Conservation (phyloP, 257 asterid species). For the Thymus mandschuricus region DNA sequence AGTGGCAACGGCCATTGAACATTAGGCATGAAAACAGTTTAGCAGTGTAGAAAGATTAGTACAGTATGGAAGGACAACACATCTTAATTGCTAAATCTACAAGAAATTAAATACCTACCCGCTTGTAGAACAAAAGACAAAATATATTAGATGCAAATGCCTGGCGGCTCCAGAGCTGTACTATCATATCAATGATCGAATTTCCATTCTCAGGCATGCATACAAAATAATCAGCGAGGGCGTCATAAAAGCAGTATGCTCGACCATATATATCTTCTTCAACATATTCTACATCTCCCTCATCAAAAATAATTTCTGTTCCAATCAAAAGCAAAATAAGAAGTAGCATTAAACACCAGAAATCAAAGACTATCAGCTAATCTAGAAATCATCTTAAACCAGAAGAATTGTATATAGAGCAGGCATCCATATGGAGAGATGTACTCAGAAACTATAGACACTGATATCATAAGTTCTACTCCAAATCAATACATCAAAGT, state of each 20-base stretch:
- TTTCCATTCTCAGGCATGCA: slow-evolving; percentile 59
- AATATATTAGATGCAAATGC: slow-evolving; percentile 76
- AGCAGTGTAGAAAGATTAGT: not conserved
- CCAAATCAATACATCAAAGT: not conserved
- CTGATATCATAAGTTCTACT: not conserved
- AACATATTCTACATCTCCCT: slow-evolving; percentile 52
- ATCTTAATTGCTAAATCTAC: not conserved
- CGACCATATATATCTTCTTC: slow-evolving; percentile 48
- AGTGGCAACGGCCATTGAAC: slow-evolving; percentile 2
- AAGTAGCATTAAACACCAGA: slow-evolving; percentile 23
- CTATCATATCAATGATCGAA: slow-evolving; percentile 40
- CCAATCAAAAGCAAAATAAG: slow-evolving; percentile 24
- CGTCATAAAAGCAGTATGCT: slow-evolving; percentile 65
- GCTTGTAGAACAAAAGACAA: slow-evolving; percentile 74
- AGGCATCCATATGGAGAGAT: not conserved
- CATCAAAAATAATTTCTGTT: slow-evolving; percentile 68
- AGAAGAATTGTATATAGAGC: not conserved
- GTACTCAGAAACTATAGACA: not conserved
- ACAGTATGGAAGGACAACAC: slow-evolving; percentile 13
- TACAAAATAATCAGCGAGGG: slow-evolving; percentile 78
- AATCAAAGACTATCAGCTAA: not conserved
- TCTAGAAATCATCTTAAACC: slow-evolving; percentile 19
- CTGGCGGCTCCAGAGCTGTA: slow-evolving; percentile 96
- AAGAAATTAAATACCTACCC: slow-evolving; percentile 48
- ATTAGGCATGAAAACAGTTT: not conserved